Percentiles rank a stretch among this genome's conserved stretches.
phyloP scores from a whole-genome alignment of 768 basidiomycete genomes.

The Saitozyma podzolica region DNA sequence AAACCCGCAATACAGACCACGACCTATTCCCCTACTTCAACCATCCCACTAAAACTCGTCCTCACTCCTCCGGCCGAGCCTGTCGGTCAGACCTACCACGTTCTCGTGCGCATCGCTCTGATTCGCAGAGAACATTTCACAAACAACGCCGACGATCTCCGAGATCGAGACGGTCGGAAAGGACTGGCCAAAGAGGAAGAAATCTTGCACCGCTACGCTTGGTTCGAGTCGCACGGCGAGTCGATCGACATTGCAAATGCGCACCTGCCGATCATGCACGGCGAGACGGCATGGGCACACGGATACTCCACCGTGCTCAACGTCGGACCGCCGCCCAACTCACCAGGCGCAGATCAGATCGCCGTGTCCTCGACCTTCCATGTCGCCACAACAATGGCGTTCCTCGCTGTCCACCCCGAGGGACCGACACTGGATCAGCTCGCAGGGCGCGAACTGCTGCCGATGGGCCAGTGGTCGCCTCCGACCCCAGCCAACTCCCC shows the following conservation, averaged over 20 bases:
- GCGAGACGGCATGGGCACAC: slow-evolving; percentile 24
- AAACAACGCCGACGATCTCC: slow-evolving; percentile 2
- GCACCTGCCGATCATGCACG: slow-evolving; percentile 26
- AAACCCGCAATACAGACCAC: slow-evolving; percentile 40
- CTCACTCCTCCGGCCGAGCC: slow-evolving; percentile 28
- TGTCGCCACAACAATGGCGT: slow-evolving; percentile 33
- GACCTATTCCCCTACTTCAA: slow-evolving; percentile 41
- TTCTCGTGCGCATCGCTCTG: slow-evolving; percentile 33
- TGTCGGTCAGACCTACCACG: slow-evolving; percentile 13
- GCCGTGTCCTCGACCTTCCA: slow-evolving; percentile 42
- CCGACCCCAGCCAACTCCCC: slow-evolving; percentile 6
- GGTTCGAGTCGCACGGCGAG: slow-evolving; percentile 18
- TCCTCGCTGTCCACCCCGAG: slow-evolving; percentile 18
- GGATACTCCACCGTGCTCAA: slow-evolving; percentile 42
- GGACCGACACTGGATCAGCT: background rate
- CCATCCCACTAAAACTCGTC: slow-evolving; percentile 33
- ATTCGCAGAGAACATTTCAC: slow-evolving; percentile 38
- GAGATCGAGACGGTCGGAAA: slow-evolving; percentile 22
- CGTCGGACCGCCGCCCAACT: slow-evolving; percentile 21
- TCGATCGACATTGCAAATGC: slow-evolving; percentile 22
- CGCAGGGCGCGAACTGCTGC: background rate
- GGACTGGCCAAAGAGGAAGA: slow-evolving; percentile 37
- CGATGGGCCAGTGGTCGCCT: slow-evolving; percentile 9
- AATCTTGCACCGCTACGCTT: slow-evolving; percentile 26
- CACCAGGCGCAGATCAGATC: slow-evolving; percentile 8